Percentiles rank a stretch among this genome's conserved stretches.
Conservation (phyloP, 208 protist genomes). For the Trypanosomatidae sp. region DNA sequence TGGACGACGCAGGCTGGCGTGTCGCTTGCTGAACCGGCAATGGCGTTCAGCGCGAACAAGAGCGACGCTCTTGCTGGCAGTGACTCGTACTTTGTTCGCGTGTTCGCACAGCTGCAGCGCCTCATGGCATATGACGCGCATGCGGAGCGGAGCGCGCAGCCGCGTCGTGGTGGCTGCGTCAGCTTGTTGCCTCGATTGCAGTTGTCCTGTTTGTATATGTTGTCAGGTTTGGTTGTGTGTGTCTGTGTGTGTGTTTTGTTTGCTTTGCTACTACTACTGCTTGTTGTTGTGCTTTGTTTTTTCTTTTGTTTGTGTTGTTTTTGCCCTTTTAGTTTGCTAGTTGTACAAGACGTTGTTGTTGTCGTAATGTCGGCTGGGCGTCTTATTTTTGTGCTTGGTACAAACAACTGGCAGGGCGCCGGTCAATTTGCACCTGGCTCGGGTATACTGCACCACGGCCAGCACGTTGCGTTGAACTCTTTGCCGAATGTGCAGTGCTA, state of each 20-base stretch:
- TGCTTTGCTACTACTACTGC: slow-evolving; percentile 1
- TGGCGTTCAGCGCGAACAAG: slow-evolving; percentile 68
- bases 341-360: slow-evolving; percentile 6
- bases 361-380: slow-evolving; percentile 29
- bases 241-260: no score
- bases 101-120: slow-evolving; percentile 28
- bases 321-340: not conserved
- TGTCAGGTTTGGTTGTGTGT: no score
- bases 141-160: slow-evolving; percentile 6
- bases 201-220: no score
- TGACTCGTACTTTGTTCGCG: slow-evolving; percentile 42
- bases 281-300: not conserved
- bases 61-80: slow-evolving; percentile 43
- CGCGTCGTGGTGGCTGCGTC: no score
- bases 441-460: slow-evolving; percentile 65
- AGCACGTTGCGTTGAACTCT: slow-evolving; percentile 48
- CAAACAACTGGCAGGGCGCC: slow-evolving; percentile 65
- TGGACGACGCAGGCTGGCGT: slow-evolving; percentile 67
- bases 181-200: no score
- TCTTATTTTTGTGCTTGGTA: slow-evolving; percentile 62
- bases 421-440: slow-evolving; percentile 63
- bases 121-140: slow-evolving; percentile 43
- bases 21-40: slow-evolving; percentile 52
- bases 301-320: not conserved
- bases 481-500: slow-evolving; percentile 34